Conservation (phyloP, 2,329 filamentous ascomycete species). For the Exophiala calicioides region DNA sequence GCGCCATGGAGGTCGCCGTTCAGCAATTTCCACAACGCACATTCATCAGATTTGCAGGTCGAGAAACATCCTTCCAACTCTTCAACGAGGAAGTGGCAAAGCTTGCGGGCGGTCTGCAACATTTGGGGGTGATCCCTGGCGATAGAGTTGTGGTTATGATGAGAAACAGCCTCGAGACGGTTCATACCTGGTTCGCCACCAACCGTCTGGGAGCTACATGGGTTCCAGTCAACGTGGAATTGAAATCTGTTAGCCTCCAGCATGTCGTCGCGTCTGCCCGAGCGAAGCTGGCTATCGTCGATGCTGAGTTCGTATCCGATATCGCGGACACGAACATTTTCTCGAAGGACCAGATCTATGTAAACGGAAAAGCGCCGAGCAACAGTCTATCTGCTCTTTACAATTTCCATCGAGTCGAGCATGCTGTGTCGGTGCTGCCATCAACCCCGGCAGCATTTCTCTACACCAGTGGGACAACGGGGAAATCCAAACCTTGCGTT, state of each 20-base stretch:
- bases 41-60: slow-evolving; percentile 11
- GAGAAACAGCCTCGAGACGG: slow-evolving; percentile 19
- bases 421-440: slow-evolving; percentile 5
- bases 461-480: slow-evolving; percentile 23
- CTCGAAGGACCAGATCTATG: not conserved
- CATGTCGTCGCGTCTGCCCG: slow-evolving; percentile 10
- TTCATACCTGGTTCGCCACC: slow-evolving; percentile 18
- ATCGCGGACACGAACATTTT: slow-evolving; percentile 3
- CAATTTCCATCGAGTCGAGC: not conserved
- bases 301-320: slow-evolving; percentile 9
- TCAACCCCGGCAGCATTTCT: slow-evolving; percentile 15
- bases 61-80: slow-evolving; percentile 4
- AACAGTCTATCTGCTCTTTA: slow-evolving; percentile 4
- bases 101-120: slow-evolving; percentile 13
- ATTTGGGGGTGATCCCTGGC: slow-evolving; percentile 5
- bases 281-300: slow-evolving; percentile 12
- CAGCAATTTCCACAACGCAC: not conserved
- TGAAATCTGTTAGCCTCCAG: slow-evolving; percentile 17
- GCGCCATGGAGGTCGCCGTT: slow-evolving; percentile 8
- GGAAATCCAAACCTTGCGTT: slow-evolving; percentile 27
- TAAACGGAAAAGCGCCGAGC: not conserved
- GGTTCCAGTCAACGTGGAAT: slow-evolving; percentile 21
- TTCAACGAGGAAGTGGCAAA: slow-evolving; percentile 2
- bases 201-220: slow-evolving; percentile 19
- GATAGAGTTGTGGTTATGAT: slow-evolving; percentile 19